Evolutionary conservation across 257 asterid genomes (phyloP), one percentile per base, ranked within the genome.

Genomic region (Solanum rostratum): DNA sequence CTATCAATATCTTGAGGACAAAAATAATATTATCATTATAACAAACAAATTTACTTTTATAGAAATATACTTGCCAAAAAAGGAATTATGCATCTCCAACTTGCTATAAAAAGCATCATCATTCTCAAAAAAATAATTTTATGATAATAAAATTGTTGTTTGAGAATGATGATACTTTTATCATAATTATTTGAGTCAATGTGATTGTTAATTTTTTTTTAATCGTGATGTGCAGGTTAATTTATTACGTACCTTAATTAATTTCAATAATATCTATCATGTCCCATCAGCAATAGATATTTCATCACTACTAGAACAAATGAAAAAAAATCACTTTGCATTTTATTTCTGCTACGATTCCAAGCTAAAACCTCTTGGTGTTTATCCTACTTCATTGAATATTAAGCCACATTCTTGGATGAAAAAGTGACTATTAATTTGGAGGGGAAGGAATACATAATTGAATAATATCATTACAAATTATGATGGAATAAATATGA

Each of bases 401-500:
- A 55, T 2, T 55, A 20, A 0, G 27, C 3, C 27, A 55, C 27
- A 53, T 20, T 2, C 0, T 0, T 20, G 2, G 2, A 16, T 16
- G 45, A 6, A 41, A 41, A 41, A 41, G 10, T 41, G 45, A 41
- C 45, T 41, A 41, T 41, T 6, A 45, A 45, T 7, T 45, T 45
- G 49, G 2, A 45, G 2, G 0, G 11, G 3, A 45, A 9, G 49
- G 0, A 45, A 10, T 45, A 45, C 0, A 1, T 43, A 43, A 9
- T 43, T 43, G 2, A 9, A 43, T 43, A 43, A 43, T 43, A 43
- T 43, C 3, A 43, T 43, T 9, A 41, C 1, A 3, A 8, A 41
- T 41, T 41, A 8, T 41, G 46, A 41, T 41, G 3, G 3, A 45
- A 45, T 45, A 45, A 45, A 45, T 45, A 45, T 45, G 49, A 45